Evolutionary conservation across 1,284 basidiomycete species (phyloP).

Genomic region (Malassezia sp.): DNA sequence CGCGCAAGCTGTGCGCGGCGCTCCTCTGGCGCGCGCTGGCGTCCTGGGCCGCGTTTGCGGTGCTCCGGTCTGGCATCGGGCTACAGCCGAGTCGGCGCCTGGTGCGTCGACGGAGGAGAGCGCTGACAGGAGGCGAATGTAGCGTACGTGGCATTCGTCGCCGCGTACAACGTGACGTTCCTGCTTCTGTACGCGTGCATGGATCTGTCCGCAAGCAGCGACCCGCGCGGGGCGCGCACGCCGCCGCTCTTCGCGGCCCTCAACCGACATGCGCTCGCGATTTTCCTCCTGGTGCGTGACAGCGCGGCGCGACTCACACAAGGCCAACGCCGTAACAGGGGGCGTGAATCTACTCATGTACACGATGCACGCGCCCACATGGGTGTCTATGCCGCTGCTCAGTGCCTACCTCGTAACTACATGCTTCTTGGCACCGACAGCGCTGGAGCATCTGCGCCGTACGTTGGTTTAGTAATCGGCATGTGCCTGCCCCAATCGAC

Average conservation of each 20-base stretch:
- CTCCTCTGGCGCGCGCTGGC: not conserved
- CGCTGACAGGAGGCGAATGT: conserved; percentile 53
- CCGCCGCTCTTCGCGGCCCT: conserved; percentile 60
- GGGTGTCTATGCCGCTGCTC: conserved; percentile 58
- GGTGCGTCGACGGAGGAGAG: not conserved
- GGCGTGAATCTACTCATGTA: conserved; percentile 65
- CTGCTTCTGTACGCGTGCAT: conserved; percentile 71
- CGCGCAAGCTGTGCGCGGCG: not conserved
- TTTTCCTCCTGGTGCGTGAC: conserved; percentile 68
- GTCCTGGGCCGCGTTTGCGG: not conserved
- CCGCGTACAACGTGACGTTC: conserved; percentile 78
- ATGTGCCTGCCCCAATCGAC: too few species aligned
- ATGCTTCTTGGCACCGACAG: too few species aligned
- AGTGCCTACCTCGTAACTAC: conserved; percentile 54
- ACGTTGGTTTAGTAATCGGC: too few species aligned
- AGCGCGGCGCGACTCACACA: not conserved
- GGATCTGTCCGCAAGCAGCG: conserved; percentile 33
- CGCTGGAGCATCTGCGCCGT: too few species aligned
- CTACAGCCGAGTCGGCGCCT: conserved; percentile 21
- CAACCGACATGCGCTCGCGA: conserved; percentile 64
- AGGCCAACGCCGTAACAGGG: conserved; percentile 78
- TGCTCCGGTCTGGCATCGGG: too few species aligned
- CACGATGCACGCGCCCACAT: conserved; percentile 66
- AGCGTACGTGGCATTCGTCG: conserved; percentile 77
- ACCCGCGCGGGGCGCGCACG: not conserved